phyloP scores from a whole-genome alignment of 192 early-diverging fungal genomes.

The Coemansia sp. region DNA sequence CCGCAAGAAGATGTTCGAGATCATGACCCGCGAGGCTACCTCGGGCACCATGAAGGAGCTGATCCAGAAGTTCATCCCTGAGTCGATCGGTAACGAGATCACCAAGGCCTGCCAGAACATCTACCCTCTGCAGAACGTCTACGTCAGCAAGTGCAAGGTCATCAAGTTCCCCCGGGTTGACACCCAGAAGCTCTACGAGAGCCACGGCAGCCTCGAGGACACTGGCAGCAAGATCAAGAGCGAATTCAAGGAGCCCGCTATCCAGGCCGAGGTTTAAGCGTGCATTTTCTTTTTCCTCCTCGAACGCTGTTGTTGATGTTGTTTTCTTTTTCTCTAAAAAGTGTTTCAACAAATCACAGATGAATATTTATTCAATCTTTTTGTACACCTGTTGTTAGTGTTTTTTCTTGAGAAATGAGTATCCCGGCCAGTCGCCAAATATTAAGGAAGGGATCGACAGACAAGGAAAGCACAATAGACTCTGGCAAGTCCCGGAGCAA shows the following conservation, averaged over 20 bases:
- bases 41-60: slow-evolving; percentile 93
- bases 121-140: slow-evolving; percentile 97
- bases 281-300: slow-evolving; percentile 11
- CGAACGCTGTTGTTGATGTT: neutral
- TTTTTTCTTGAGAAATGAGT: no score
- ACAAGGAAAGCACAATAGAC: no score
- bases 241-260: slow-evolving; percentile 86
- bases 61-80: slow-evolving; percentile 93
- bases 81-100: slow-evolving; percentile 96
- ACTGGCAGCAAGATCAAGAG: slow-evolving; percentile 80
- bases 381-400: neutral
- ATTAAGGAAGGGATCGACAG: no score
- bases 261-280: slow-evolving; percentile 65
- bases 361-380: slow-evolving; percentile 1
- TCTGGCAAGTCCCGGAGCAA: slow-evolving; percentile 1
- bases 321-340: neutral
- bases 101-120: slow-evolving; percentile 96
- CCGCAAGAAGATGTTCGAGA: slow-evolving; percentile 99
- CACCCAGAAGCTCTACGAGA: slow-evolving; percentile 93
- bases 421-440: no score
- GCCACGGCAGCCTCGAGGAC: slow-evolving; percentile 84
- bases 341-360: neutral
- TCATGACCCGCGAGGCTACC: slow-evolving; percentile 84
- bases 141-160: slow-evolving; percentile 98
- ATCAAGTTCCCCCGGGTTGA: slow-evolving; percentile 97